Base-by-base conservation (phyloP, 306 rosid genomes). In the Styphnolobium japonicum region DNA sequence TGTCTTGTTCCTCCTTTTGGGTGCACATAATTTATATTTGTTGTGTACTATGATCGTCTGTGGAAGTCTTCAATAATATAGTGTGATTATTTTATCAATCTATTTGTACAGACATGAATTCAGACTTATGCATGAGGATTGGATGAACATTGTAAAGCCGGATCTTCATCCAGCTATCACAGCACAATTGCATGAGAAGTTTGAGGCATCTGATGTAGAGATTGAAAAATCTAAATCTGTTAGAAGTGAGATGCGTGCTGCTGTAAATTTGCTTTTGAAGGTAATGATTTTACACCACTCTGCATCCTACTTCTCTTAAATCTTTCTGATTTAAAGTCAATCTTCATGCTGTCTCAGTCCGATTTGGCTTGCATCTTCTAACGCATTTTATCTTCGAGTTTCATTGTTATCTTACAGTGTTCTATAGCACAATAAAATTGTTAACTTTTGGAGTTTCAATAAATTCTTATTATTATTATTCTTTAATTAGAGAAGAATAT, bases 191-290 rank as follows among this genome's bases (percentile, higher is more conserved):
- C 81, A 85, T 67, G 90, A 82, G 49, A 87, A 82, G 40, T 65
- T 63, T 23, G 96, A 91, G 75, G 65, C 68, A 40, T 69, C 86
- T 6, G 93, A 89, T 76, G 51, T 18, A 45, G 96, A 86, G 75
- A 80, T 90, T 57, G 93, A 90, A 80, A 80, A 84, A 19, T 87
- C 85, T 73, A 91, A 85, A 86, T 76, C 88, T 73, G 85, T 91
- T 70, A 90, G 92, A 85, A 85, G 82, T 75, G 98, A 91, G 89
- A 76, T 89, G 85, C 96, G 89, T 29, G 56, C 76, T 51, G 96
- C 98, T 60, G 14, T 93, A 67, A 86, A 85, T 84, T 80, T 87
- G 74, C 92, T 96, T 22, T 76, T 96, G 89, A 93, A 91, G 99
- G 99, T 96, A 87, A 74, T 73, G 4, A 14, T 73, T 79, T 58